Evolutionary conservation across 331 rosid species (phyloP).

Genomic region (Prunus yedoensis): DNA sequence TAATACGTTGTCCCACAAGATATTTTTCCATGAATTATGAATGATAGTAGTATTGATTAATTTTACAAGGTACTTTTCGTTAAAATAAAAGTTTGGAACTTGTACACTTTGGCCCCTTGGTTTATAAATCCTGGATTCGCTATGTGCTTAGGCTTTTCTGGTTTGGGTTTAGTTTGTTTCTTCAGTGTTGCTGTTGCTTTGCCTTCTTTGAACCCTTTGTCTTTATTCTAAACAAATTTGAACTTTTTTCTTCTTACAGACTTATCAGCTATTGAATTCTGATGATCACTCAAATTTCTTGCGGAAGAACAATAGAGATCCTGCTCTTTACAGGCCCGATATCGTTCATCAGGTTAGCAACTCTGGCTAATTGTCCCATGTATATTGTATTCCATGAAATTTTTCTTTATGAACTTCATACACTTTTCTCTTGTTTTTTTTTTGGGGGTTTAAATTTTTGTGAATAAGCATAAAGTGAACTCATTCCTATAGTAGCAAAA

Average conservation of each 20-base stretch:
- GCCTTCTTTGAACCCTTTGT: neutral
- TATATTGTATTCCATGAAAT: neutral
- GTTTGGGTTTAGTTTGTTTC: neutral
- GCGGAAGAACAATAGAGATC: slow-evolving; percentile 61
- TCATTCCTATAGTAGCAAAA: neutral
- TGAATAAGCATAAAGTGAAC: neutral
- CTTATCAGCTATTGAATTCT: slow-evolving; percentile 72
- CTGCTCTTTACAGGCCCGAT: slow-evolving; percentile 73
- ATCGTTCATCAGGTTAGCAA: slow-evolving; percentile 64
- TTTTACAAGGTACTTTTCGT: too few species aligned
- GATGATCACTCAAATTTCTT: slow-evolving; percentile 76
- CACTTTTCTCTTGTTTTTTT: neutral
- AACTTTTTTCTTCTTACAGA: slow-evolving; percentile 35
- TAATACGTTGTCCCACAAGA: too few species aligned
- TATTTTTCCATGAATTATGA: too few species aligned
- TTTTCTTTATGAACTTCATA: neutral
- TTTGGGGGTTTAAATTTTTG: too few species aligned
- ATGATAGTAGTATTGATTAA: too few species aligned
- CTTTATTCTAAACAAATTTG: neutral
- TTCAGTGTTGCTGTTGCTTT: neutral
- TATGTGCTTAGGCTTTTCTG: neutral
- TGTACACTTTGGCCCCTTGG: too few species aligned
- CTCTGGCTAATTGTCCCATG: neutral
- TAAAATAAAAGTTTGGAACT: too few species aligned
- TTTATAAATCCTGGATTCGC: too few species aligned